Evolutionary conservation across 768 basidiomycete genomes (phyloP).

Genomic region (Pulveroboletus sp.): DNA sequence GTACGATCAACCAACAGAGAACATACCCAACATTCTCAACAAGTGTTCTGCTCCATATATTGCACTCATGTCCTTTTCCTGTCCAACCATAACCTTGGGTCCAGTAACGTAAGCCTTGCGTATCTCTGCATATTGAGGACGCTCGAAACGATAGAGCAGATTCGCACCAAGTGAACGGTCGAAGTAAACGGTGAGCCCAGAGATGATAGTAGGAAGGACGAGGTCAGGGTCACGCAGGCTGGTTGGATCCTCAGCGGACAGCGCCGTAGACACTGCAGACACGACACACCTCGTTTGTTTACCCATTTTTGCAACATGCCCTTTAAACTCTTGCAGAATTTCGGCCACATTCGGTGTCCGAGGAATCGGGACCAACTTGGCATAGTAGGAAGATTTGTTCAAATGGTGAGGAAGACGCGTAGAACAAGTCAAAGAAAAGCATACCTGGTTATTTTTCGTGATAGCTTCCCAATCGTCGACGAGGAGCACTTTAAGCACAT

Average conservation of each 20-base stretch:
- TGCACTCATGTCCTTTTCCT: slow-evolving; percentile 83
- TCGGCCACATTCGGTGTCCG: slow-evolving; percentile 75
- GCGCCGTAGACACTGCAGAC: not conserved
- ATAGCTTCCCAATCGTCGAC: slow-evolving; percentile 99
- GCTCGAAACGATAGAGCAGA: slow-evolving; percentile 91
- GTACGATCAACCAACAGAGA: not conserved
- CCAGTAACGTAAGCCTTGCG: slow-evolving; percentile 74
- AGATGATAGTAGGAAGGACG: slow-evolving; percentile 75
- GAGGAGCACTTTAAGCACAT: slow-evolving; percentile 81
- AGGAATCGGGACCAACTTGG: slow-evolving; percentile 85
- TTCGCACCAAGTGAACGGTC: slow-evolving; percentile 88
- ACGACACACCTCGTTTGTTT: slow-evolving; percentile 46
- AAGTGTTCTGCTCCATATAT: slow-evolving; percentile 96
- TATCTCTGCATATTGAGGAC: slow-evolving; percentile 86
- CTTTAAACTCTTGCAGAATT: slow-evolving; percentile 75
- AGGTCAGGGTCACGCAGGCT: slow-evolving; percentile 70
- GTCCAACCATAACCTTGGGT: slow-evolving; percentile 58
- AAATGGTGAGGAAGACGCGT: not conserved
- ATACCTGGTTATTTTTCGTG: slow-evolving; percentile 90
- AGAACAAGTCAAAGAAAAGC: slow-evolving; percentile 4
- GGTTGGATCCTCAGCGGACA: not conserved
- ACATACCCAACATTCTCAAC: slow-evolving; percentile 84
- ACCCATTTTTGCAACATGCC: slow-evolving; percentile 49
- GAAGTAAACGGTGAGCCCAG: slow-evolving; percentile 89
- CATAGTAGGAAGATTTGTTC: not conserved